These are phyloP conservation scores for Microcera coccophila DNA, from an alignment of 2,329 filamentous ascomycete species.

Conservation along the genomic window DNA sequence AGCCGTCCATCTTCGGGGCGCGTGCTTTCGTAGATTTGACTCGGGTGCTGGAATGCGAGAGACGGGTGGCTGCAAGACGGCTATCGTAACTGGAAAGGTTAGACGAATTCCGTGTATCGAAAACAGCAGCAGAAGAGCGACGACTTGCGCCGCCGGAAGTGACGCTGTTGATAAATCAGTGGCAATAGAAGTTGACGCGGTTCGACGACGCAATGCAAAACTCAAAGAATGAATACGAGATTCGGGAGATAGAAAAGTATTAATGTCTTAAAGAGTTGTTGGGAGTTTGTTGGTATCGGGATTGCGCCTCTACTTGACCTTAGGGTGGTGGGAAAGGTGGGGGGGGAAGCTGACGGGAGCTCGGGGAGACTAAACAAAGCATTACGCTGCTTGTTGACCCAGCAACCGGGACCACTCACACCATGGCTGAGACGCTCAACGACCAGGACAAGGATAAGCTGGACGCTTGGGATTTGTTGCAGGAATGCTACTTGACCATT, in stretches of 20 bases:
- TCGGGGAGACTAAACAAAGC: slow-evolving; percentile 13
- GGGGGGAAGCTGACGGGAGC: slow-evolving; percentile 9
- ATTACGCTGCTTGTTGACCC: slow-evolving; percentile 8
- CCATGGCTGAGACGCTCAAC: too few relatives aligned
- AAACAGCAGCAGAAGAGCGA: slow-evolving; percentile 7
- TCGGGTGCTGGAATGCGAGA: slow-evolving; percentile 30
- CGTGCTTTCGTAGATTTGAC: slow-evolving; percentile 9
- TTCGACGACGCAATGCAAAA: not conserved
- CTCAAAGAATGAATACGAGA: not conserved
- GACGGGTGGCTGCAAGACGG: slow-evolving; percentile 17
- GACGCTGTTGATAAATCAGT: slow-evolving; percentile 4
- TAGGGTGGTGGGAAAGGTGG: not conserved
- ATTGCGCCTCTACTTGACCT: not conserved
- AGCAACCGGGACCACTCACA: slow-evolving; percentile 11
- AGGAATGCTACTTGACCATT: too few relatives aligned
- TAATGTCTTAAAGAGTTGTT: too few relatives aligned
- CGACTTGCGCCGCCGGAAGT: slow-evolving; percentile 17
- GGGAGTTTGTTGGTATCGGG: not conserved
- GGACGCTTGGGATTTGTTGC: too few relatives aligned
- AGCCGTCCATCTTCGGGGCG: slow-evolving; percentile 43
- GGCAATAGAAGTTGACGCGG: not conserved
- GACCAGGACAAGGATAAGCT: slow-evolving; percentile 3
- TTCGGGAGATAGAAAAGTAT: not conserved
- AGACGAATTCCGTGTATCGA: slow-evolving; percentile 5
- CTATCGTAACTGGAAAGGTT: slow-evolving; percentile 9